Percentiles rank a stretch among this genome's conserved stretches.
Evolutionary conservation across 2,329 filamentous ascomycete species (phyloP).

Genomic region (Diaporthe helianthi): DNA sequence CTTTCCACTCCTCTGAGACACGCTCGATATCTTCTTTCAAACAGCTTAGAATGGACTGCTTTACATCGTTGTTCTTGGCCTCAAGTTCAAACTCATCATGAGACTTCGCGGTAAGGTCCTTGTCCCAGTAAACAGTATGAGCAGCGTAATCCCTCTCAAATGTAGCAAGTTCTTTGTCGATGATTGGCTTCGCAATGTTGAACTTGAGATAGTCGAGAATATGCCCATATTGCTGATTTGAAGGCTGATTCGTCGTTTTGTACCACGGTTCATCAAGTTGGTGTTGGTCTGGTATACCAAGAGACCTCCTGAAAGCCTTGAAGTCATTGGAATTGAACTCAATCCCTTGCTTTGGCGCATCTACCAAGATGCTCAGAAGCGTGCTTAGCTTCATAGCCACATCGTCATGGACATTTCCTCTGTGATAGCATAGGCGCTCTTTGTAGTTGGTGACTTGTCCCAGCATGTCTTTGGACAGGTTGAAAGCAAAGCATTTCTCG

Average conservation of each 20-base stretch:
- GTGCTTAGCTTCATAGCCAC: constrained; percentile 58
- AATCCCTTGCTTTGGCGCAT: constrained; percentile 63
- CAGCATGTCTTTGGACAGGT: constrained; percentile 62
- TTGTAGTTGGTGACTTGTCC: constrained; percentile 71
- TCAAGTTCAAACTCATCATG: constrained; percentile 30
- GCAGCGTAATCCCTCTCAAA: constrained; percentile 42
- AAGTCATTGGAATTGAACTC: constrained; percentile 54
- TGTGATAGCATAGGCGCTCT: constrained; percentile 67
- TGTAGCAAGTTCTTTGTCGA: constrained; percentile 47
- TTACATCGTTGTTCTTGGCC: constrained; percentile 38
- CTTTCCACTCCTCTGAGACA: constrained; percentile 45
- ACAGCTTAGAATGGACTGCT: constrained; percentile 42
- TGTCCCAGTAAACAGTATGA: constrained; percentile 45
- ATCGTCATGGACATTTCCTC: constrained; percentile 54
- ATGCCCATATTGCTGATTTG: constrained; percentile 46
- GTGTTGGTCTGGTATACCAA: constrained; percentile 35
- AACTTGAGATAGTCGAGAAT: constrained; percentile 71
- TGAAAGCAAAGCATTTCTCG: constrained; percentile 62
- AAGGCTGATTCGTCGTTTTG: constrained; percentile 45
- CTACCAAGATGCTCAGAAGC: constrained; percentile 61
- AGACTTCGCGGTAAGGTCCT: constrained; percentile 45
- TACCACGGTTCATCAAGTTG: constrained; percentile 51
- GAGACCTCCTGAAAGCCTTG: constrained; percentile 44
- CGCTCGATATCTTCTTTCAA: constrained; percentile 46
- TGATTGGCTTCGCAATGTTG: constrained; percentile 51